Evolutionary conservation across 1,284 basidiomycete species (phyloP).

Genomic region (Ganoderma resinaceum): DNA sequence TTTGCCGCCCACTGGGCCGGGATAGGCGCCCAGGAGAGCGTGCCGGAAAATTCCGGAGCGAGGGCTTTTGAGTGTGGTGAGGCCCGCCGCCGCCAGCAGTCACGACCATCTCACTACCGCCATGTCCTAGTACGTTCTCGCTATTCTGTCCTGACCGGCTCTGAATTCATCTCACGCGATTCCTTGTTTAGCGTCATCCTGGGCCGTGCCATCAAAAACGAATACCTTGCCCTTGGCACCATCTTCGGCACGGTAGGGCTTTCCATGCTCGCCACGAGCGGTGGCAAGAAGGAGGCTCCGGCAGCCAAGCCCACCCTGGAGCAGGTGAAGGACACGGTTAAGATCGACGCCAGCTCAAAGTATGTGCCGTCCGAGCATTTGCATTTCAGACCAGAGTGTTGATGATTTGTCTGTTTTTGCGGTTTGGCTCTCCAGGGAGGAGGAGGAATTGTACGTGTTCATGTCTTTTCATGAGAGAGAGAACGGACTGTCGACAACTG

Average conservation of each 20-base stretch:
- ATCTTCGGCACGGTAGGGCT: slow-evolving; percentile 59
- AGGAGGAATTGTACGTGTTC: slow-evolving; percentile 73
- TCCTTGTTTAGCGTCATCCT: slow-evolving; percentile 62
- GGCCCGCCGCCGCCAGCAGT: slow-evolving; percentile 28
- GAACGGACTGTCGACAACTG: slow-evolving; percentile 45
- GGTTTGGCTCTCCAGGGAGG: slow-evolving; percentile 53
- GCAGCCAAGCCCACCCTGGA: slow-evolving; percentile 51
- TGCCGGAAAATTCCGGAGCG: slow-evolving; percentile 25
- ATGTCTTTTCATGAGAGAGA: slow-evolving; percentile 18
- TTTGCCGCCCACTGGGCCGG: background rate
- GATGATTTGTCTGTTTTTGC: slow-evolving; percentile 2
- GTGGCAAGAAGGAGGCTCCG: slow-evolving; percentile 54
- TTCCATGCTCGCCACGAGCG: slow-evolving; percentile 56
- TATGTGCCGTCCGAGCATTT: slow-evolving; percentile 46
- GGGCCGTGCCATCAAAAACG: slow-evolving; percentile 78
- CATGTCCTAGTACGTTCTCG: slow-evolving; percentile 52
- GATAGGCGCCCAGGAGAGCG: background rate
- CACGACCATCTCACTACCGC: slow-evolving; percentile 32
- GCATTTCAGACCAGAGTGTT: slow-evolving; percentile 7
- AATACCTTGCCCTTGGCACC: slow-evolving; percentile 76
- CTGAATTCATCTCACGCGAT: background rate
- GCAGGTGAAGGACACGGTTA: slow-evolving; percentile 66
- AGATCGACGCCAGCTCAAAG: slow-evolving; percentile 70
- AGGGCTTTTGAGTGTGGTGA: slow-evolving; percentile 22
- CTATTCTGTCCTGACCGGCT: background rate